Evolutionary conservation across 2,329 filamentous ascomycete species (phyloP).

Genomic region (Chaetomium sp.): DNA sequence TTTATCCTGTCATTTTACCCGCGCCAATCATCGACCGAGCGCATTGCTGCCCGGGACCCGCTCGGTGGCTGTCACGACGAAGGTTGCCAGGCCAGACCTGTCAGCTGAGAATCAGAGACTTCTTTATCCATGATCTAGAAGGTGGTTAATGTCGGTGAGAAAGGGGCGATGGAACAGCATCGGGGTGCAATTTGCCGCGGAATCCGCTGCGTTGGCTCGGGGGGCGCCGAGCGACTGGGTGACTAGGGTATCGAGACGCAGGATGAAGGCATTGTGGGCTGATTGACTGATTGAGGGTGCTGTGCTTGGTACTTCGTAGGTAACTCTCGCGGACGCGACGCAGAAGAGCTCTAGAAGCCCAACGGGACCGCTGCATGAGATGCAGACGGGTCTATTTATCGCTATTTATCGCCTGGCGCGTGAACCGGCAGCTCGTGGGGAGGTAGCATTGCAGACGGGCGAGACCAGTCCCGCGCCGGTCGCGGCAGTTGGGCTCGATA

Average conservation of each 20-base stretch:
- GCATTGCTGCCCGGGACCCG: constrained; percentile 31
- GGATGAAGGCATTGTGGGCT: constrained; percentile 31
- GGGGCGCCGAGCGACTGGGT: constrained; percentile 19
- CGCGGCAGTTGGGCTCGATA: constrained; percentile 19
- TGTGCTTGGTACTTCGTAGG: not conserved
- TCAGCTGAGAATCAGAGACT: constrained; percentile 36
- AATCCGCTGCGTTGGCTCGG: constrained; percentile 17
- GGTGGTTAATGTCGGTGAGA: constrained; percentile 15
- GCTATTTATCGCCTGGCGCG: constrained; percentile 25
- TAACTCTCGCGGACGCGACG: not conserved
- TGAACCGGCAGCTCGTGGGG: constrained; percentile 25
- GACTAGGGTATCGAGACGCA: constrained; percentile 20
- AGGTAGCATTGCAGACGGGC: constrained; percentile 26
- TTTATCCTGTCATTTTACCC: constrained; percentile 41
- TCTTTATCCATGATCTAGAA: constrained; percentile 23
- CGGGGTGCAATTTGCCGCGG: constrained; percentile 8
- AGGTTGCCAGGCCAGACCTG: constrained; percentile 18
- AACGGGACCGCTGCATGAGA: not conserved
- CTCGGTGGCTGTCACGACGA: constrained; percentile 24
- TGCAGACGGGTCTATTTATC: constrained; percentile 16
- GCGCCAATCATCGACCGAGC: constrained; percentile 38
- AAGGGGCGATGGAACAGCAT: not conserved
- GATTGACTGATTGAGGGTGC: constrained; percentile 25
- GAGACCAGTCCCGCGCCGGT: constrained; percentile 15
- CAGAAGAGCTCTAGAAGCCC: constrained; percentile 8